These are phyloP conservation scores for Aspergillus alliaceus DNA, from an alignment of 2,329 filamentous ascomycete species.

Conservation along the genomic window DNA sequence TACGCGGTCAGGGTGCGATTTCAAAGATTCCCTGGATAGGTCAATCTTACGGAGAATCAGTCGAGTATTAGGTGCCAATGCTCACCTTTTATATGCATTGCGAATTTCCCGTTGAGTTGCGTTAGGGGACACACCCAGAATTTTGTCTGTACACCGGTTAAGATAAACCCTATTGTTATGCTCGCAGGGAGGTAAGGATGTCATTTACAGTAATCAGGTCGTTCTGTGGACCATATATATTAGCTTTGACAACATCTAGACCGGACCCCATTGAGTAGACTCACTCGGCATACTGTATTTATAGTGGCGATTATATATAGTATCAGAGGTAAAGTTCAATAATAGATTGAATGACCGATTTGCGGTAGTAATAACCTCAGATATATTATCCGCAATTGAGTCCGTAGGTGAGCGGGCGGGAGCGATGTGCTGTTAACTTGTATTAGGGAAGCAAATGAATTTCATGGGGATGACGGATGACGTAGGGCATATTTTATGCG, in stretches of 20 bases:
- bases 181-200: neutral
- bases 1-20: slow-evolving; percentile 91
- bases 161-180: neutral
- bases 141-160: slow-evolving; percentile 57
- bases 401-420: no score
- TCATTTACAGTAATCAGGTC: slow-evolving; percentile 44
- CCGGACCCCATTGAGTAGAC: neutral
- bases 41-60: slow-evolving; percentile 5
- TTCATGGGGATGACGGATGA: no score
- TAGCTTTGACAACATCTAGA: neutral
- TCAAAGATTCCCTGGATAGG: slow-evolving; percentile 71
- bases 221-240: slow-evolving; percentile 17
- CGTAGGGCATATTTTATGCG: no score
- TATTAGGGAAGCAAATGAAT: no score
- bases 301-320: neutral
- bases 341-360: no score
- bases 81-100: slow-evolving; percentile 86
- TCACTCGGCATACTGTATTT: neutral
- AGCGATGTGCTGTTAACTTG: no score
- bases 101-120: slow-evolving; percentile 82
- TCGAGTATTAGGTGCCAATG: neutral
- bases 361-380: no score
- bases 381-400: no score
- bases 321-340: no score
- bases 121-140: slow-evolving; percentile 70